A percentile compares a stretch with the other conserved stretches of the same genome.
phyloP scores from a whole-genome alignment of 352 stramenopile genomes.

The Phytopythium vexans region DNA sequence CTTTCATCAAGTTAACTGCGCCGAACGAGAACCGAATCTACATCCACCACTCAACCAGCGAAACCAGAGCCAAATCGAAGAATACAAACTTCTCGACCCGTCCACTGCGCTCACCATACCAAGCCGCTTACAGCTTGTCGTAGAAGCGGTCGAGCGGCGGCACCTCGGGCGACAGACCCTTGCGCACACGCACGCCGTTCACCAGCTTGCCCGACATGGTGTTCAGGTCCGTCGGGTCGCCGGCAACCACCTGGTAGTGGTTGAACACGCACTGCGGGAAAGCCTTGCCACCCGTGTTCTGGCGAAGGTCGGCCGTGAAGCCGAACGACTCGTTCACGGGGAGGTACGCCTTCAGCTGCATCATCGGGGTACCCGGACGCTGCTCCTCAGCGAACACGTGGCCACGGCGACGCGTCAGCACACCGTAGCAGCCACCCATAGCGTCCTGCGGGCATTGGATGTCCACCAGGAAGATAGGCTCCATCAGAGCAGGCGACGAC shows the following conservation, averaged over 20 bases:
- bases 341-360: slow-evolving; percentile 99
- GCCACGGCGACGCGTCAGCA: slow-evolving; percentile 97
- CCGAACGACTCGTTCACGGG: slow-evolving; percentile 99
- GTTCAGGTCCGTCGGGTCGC: slow-evolving; percentile 89
- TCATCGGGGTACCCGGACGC: slow-evolving; percentile 97
- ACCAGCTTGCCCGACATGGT: slow-evolving; percentile 97
- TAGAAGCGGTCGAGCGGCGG: slow-evolving; percentile 98
- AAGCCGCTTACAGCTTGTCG: slow-evolving; percentile 54
- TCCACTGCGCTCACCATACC: no score
- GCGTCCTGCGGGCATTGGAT: slow-evolving; percentile 98
- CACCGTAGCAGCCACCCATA: slow-evolving; percentile 99
- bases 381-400: slow-evolving; percentile 99
- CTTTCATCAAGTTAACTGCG: no score
- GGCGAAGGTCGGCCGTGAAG: slow-evolving; percentile 98
- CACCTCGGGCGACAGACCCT: slow-evolving; percentile 96
- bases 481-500: slow-evolving; percentile 93
- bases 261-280: slow-evolving; percentile 99
- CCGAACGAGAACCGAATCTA: no score
- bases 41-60: no score
- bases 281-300: slow-evolving; percentile 98
- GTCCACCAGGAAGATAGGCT: slow-evolving; percentile 99
- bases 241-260: slow-evolving; percentile 97
- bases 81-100: no score
- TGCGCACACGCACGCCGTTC: slow-evolving; percentile 94
- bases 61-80: no score